Conservation (phyloP, 768 basidiomycete species). For the Pleurotus tuoliensis region DNA sequence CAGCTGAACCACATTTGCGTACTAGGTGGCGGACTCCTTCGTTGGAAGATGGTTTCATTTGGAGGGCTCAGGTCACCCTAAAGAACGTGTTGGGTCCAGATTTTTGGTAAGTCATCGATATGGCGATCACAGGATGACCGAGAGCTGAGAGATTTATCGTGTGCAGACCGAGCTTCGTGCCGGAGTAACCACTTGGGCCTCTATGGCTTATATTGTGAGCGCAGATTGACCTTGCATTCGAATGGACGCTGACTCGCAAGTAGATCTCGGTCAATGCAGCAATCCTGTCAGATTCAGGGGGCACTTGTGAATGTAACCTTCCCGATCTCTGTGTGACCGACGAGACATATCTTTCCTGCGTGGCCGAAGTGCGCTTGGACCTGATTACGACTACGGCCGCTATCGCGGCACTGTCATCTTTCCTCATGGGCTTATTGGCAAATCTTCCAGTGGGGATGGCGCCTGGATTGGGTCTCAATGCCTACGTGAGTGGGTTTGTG, state of each 20-base stretch:
- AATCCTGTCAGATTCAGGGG: conserved; percentile 73
- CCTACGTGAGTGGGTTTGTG: conserved; percentile 52
- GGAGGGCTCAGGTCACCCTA: conserved; percentile 65
- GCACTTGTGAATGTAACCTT: conserved; percentile 73
- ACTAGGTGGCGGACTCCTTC: conserved; percentile 40
- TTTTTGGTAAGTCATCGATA: conserved; percentile 42
- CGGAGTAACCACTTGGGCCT: conserved; percentile 79
- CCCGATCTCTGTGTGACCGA: conserved; percentile 53
- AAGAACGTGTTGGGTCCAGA: conserved; percentile 58
- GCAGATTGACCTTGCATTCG: neutral
- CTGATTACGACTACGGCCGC: conserved; percentile 83
- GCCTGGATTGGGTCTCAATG: conserved; percentile 80
- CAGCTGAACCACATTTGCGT: neutral
- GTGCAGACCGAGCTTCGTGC: conserved; percentile 73
- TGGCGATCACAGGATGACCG: neutral
- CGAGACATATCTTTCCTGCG: conserved; percentile 50
- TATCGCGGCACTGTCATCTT: conserved; percentile 67
- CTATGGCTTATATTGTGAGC: conserved; percentile 82
- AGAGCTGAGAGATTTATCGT: neutral
- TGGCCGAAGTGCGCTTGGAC: conserved; percentile 63
- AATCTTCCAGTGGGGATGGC: conserved; percentile 91
- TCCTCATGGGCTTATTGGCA: conserved; percentile 80
- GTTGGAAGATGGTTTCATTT: conserved; percentile 69
- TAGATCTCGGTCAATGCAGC: conserved; percentile 85
- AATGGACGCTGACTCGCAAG: conserved; percentile 5